Evolutionary conservation across 169 alveolate genomes (phyloP).

Genomic region (Eimeria sp.): DNA sequence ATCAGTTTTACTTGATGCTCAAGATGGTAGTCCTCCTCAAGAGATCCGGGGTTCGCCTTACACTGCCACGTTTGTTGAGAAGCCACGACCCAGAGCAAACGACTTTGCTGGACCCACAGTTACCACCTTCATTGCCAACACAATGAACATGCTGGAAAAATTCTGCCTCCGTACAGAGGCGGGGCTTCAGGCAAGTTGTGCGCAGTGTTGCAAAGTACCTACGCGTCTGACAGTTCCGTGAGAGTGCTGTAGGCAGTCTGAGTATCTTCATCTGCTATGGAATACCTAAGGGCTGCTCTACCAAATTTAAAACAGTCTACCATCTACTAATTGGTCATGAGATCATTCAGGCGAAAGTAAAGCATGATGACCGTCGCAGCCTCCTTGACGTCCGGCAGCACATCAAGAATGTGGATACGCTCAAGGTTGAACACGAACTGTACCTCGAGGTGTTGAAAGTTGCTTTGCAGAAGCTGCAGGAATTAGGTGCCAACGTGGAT

Average conservation of each 20-base stretch:
- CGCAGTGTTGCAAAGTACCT: slow-evolving; percentile 82
- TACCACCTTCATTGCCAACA: slow-evolving; percentile 89
- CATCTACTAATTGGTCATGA: neutral
- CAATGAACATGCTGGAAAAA: slow-evolving; percentile 88
- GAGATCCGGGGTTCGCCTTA: slow-evolving; percentile 96
- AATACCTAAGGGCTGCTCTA: slow-evolving; percentile 1
- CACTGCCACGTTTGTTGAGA: slow-evolving; percentile 89
- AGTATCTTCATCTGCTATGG: neutral
- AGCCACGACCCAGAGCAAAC: slow-evolving; percentile 91
- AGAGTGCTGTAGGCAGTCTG: neutral
- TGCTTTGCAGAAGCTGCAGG: slow-evolving; percentile 29
- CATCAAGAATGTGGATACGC: slow-evolving; percentile 87
- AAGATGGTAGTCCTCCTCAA: slow-evolving; percentile 86
- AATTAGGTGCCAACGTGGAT: slow-evolving; percentile 56
- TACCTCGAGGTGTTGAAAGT: slow-evolving; percentile 83
- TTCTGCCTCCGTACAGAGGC: slow-evolving; percentile 89
- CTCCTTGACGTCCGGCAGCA: slow-evolving; percentile 70
- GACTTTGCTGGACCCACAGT: slow-evolving; percentile 94
- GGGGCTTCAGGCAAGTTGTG: slow-evolving; percentile 89
- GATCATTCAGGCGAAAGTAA: slow-evolving; percentile 39
- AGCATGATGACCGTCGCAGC: slow-evolving; percentile 50
- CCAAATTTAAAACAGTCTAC: neutral
- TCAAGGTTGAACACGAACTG: slow-evolving; percentile 83
- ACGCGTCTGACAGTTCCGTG: neutral
- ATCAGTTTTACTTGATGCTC: slow-evolving; percentile 93